phyloP scores from a whole-genome alignment of 306 rosid genomes.

The Dalbergia oliveri region DNA sequence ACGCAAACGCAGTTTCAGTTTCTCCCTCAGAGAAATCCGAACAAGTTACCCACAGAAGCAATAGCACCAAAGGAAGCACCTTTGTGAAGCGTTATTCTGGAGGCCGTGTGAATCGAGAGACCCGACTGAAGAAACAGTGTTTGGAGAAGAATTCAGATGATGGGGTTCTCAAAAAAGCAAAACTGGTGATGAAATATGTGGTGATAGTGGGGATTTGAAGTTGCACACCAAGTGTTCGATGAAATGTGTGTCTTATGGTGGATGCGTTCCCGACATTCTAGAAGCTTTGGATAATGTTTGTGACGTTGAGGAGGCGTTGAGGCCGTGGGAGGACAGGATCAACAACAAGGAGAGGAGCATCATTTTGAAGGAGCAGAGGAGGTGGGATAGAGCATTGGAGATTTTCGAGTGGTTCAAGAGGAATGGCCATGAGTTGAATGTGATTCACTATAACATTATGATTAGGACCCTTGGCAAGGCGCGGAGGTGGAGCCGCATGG shows the following conservation, averaged over 20 bases:
- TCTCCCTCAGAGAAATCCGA: conserved; percentile 57
- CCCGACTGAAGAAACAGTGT: conserved; percentile 44
- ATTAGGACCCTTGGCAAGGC: conserved; percentile 77
- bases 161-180: conserved; percentile 30
- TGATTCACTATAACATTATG: conserved; percentile 88
- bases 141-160: conserved; percentile 49
- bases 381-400: conserved; percentile 87
- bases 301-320: conserved; percentile 73
- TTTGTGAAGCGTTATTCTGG: conserved; percentile 21
- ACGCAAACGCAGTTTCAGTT: conserved; percentile 47
- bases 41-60: conserved; percentile 41
- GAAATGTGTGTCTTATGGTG: conserved; percentile 77
- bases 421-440: conserved; percentile 78
- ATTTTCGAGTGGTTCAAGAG: conserved; percentile 81
- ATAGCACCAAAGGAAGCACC: conserved; percentile 13
- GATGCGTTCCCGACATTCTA: conserved; percentile 78
- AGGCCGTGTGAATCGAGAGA: conserved; percentile 35
- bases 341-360: conserved; percentile 88
- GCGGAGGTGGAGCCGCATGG: conserved; percentile 64
- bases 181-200: conserved; percentile 26
- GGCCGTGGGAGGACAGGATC: conserved; percentile 77
- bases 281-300: conserved; percentile 60
- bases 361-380: conserved; percentile 83
- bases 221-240: conserved; percentile 78
- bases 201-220: conserved; percentile 31